These are phyloP conservation scores for Ophiostoma pallidulum DNA, from an alignment of 2,329 filamentous ascomycete species.

Conservation along the genomic window DNA sequence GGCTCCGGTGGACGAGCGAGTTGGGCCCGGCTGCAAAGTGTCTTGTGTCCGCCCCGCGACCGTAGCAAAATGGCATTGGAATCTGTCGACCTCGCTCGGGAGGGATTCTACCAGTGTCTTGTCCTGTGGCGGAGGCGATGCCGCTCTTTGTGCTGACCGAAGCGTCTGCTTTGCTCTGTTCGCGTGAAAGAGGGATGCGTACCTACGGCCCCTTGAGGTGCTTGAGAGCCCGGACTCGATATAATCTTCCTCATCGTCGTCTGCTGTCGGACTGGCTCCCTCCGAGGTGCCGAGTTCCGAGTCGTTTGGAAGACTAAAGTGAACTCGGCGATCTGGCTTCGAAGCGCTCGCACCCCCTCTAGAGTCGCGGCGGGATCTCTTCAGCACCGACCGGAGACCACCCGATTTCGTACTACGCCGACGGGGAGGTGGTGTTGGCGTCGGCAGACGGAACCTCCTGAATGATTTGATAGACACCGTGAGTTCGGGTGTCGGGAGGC, in stretches of 20 bases:
- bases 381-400: conserved; percentile 9
- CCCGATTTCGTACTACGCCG: conserved; percentile 7
- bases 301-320: conserved; percentile 22
- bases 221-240: conserved; percentile 10
- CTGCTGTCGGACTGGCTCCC: not conserved
- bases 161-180: not conserved
- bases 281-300: not conserved
- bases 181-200: not conserved
- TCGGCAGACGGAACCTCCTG: conserved; percentile 42
- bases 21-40: too few species aligned
- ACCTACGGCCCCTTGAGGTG: not conserved
- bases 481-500: conserved; percentile 35
- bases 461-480: conserved; percentile 43
- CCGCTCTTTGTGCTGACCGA: conserved; percentile 13
- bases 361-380: conserved; percentile 13
- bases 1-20: too few species aligned
- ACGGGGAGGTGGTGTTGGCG: conserved; percentile 29
- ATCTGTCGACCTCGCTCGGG: conserved; percentile 29
- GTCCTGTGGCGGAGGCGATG: conserved; percentile 36
- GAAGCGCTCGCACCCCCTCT: not conserved
- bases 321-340: conserved; percentile 22
- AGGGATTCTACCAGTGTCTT: conserved; percentile 24
- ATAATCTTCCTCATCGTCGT: conserved; percentile 9
- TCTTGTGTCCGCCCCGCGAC: conserved; percentile 11
- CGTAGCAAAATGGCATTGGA: conserved; percentile 21